Conservation (phyloP, 2,329 filamentous ascomycete species). For the Venturia oleaginea region DNA sequence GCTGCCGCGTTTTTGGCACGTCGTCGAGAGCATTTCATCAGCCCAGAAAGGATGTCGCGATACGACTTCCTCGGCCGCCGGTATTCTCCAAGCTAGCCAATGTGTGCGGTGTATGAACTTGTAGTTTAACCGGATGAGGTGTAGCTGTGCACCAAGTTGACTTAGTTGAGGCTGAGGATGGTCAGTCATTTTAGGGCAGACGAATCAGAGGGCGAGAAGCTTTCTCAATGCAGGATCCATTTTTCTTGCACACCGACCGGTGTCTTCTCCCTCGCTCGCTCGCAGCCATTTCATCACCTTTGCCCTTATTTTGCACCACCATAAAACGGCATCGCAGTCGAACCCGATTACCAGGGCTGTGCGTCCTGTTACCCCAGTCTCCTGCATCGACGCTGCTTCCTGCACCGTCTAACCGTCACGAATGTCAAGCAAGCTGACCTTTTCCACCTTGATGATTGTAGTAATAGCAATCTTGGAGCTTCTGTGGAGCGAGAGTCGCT, state of each 20-base stretch:
- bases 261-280: neutral
- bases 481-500: neutral
- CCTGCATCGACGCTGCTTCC: neutral
- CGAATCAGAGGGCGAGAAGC: neutral
- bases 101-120: neutral
- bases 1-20: neutral
- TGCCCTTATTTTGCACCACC: neutral
- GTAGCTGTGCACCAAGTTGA: neutral
- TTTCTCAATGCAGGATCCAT: neutral
- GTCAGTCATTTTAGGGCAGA: neutral
- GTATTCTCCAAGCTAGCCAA: neutral
- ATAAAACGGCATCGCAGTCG: neutral
- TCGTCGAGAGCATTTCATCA: neutral
- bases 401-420: neutral
- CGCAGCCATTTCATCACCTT: neutral
- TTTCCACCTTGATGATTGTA: neutral
- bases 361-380: neutral
- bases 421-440: constrained; percentile 2
- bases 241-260: neutral
- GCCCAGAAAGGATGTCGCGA: neutral
- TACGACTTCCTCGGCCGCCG: neutral
- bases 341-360: neutral
- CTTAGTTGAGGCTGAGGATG: neutral
- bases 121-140: too few relatives aligned
- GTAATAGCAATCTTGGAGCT: neutral